Percentiles rank a stretch among this genome's conserved stretches.
phyloP scores from a whole-genome alignment of 177 flowering plant species.

The Vitis hybrid region DNA sequence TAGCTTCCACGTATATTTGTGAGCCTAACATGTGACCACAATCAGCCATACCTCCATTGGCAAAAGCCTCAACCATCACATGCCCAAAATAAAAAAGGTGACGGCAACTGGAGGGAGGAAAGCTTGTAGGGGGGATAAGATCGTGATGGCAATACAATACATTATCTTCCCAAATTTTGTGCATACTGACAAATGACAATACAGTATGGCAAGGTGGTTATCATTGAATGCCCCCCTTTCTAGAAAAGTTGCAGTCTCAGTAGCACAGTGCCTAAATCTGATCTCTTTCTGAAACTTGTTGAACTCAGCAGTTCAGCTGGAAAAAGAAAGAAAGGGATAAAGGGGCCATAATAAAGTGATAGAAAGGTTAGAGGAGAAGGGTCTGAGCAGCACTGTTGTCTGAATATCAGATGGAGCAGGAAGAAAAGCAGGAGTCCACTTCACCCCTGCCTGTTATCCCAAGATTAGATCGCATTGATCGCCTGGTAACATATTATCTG shows the following conservation, averaged over 20 bases:
- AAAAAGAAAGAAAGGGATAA: neutral
- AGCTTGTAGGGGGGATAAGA: no score
- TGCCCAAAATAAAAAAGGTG: no score
- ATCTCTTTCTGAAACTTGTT: neutral
- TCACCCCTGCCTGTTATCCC: conserved; percentile 26
- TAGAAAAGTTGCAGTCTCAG: neutral
- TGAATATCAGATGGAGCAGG: conserved; percentile 11
- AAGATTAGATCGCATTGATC: conserved; percentile 52
- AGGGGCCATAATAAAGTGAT: no score
- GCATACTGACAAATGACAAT: neutral
- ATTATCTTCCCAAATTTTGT: no score
- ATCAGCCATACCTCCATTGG: no score
- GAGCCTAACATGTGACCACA: no score
- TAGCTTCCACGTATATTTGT: no score
- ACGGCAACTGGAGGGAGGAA: no score
- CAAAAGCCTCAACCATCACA: no score
- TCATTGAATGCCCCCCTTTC: conserved; percentile 13
- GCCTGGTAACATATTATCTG: conserved; percentile 26
- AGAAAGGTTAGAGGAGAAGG: neutral
- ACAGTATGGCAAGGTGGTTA: conserved; percentile 17
- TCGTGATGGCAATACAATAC: no score
- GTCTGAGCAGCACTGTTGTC: neutral
- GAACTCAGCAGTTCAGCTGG: neutral
- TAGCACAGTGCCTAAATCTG: no score
- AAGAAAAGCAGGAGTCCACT: conserved; percentile 15